Evolutionary conservation across 1,284 basidiomycete species (phyloP), one percentile per base, ranked within the genome.

Genomic region (Veloporphyrellus conicus): DNA sequence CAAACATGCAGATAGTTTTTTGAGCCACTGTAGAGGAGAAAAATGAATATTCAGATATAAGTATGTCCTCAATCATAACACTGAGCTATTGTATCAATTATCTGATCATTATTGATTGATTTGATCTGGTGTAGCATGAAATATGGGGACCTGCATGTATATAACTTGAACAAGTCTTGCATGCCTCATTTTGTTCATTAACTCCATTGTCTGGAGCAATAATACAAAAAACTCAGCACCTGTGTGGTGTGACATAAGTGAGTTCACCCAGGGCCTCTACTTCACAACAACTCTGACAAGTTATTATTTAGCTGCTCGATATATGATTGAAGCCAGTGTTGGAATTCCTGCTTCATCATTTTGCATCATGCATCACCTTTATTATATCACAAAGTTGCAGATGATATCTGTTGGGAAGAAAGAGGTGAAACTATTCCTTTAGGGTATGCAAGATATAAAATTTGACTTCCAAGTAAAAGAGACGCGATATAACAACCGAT

Each of bases 161-260:
- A 84, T 89, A 65, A 56, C 71, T 32, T 89, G 84, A 85, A 68
- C 75, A 3, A 72, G 74, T 3, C 36, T 81, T 4, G 72, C 66
- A 2, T 82, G 78, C 57, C 65, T 88, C 16, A 74, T 75, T 43
- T 64, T 71, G 28, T 78, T 76, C 54, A 68, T 89, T 54, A 85
- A 90, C 64, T 73, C 77, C 15, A 62, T 85, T 28, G 60, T 87
- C 14, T 91, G 87, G 88, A 71, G 71, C 44, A 69, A 77, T 27
- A 82, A 80, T 56, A 71, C 73, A 3, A 66, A 73, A 11, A 76
- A 84, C 54, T 67, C 59, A 35, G 75, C 79, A 1, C 83, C 82
- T 0, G 69, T 82, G 2, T 90, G 82, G 81, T 90, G 88, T 58
- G 88, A 91, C 58, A 84, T 90, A 52, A 75, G 83, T 85, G 57